These are phyloP conservation scores for Huiozyma sinensis DNA, from an alignment of 805 yeast species.

Conservation along the genomic window DNA sequence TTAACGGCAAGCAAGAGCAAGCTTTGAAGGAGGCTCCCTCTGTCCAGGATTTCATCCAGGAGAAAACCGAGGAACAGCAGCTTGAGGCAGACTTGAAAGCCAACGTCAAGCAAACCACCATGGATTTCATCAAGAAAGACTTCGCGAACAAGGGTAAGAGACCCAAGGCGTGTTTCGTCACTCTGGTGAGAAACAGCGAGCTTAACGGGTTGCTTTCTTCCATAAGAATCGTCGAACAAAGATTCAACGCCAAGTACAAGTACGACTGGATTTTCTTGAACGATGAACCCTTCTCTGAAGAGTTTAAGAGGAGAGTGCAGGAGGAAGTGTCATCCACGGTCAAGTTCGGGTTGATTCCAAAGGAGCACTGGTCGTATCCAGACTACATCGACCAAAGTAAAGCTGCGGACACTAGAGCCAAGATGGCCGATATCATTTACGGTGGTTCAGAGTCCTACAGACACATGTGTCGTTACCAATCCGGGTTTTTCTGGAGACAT, in stretches of 20 bases:
- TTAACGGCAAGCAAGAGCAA: slow-evolving; percentile 2
- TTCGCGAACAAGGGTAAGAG: slow-evolving; percentile 13
- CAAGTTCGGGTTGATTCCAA: slow-evolving; percentile 61
- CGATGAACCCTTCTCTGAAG: slow-evolving; percentile 64
- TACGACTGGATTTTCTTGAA: slow-evolving; percentile 93
- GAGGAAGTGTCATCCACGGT: slow-evolving; percentile 54
- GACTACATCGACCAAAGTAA: slow-evolving; percentile 61
- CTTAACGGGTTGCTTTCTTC: slow-evolving; percentile 46
- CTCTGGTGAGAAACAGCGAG: slow-evolving; percentile 64
- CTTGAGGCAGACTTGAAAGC: neutral
- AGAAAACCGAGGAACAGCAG: too few species aligned
- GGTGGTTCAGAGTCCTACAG: slow-evolving; percentile 70
- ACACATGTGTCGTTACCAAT: slow-evolving; percentile 84
- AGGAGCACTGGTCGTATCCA: slow-evolving; percentile 83
- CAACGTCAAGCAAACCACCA: neutral
- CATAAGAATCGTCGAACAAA: slow-evolving; percentile 62
- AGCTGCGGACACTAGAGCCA: slow-evolving; percentile 53
- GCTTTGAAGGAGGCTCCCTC: slow-evolving; percentile 7
- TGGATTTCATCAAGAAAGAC: slow-evolving; percentile 8
- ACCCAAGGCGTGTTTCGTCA: slow-evolving; percentile 32
- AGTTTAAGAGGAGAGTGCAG: slow-evolving; percentile 47
- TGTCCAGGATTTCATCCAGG: neutral
- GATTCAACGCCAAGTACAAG: slow-evolving; percentile 63
- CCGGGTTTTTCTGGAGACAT: slow-evolving; percentile 76
- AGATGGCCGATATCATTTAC: slow-evolving; percentile 48